Evolutionary conservation across 208 protist species (phyloP).

Genomic region (Acanthamoeba royreba): DNA sequence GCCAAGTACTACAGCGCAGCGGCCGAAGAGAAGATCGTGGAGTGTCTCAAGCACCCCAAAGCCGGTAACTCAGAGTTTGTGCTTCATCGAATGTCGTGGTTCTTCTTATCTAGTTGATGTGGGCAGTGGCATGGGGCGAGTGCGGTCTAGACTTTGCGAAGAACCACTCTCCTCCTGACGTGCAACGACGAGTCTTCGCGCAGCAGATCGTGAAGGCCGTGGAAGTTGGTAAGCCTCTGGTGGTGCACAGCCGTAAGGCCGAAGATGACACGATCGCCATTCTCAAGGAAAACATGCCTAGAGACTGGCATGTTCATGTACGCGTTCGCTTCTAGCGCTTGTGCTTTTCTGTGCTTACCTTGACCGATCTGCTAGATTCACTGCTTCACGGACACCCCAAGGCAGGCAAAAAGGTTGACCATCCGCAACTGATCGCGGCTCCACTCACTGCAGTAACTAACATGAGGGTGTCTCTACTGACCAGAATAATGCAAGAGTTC

Average conservation of each 20-base stretch:
- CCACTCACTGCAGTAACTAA: conserved; percentile 72
- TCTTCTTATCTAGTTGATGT: background rate
- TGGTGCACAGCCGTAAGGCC: conserved; percentile 81
- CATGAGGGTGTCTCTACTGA: conserved; percentile 21
- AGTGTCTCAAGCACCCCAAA: conserved; percentile 54
- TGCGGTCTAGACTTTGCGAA: conserved; percentile 64
- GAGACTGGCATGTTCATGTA: conserved; percentile 69
- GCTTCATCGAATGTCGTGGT: background rate
- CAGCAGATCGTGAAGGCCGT: conserved; percentile 70
- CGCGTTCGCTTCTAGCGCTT: conserved; percentile 55
- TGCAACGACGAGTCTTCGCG: conserved; percentile 63
- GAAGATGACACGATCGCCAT: conserved; percentile 80
- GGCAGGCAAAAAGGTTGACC: background rate
- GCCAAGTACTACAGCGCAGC: conserved; percentile 53
- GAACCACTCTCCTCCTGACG: conserved; percentile 42
- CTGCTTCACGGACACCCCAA: background rate
- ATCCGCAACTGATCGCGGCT: background rate
- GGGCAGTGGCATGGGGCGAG: conserved; percentile 73
- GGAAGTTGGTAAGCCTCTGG: conserved; percentile 67
- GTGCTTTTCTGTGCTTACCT: background rate
- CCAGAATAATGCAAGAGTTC: conserved; percentile 70
- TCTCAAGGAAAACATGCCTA: conserved; percentile 67
- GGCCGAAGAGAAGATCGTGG: conserved; percentile 46
- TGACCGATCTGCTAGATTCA: conserved; percentile 55
- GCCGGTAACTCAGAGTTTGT: background rate